Base-by-base conservation (phyloP, 176 grass and related monocot genomes). In the Urochloa ruziziensis region DNA sequence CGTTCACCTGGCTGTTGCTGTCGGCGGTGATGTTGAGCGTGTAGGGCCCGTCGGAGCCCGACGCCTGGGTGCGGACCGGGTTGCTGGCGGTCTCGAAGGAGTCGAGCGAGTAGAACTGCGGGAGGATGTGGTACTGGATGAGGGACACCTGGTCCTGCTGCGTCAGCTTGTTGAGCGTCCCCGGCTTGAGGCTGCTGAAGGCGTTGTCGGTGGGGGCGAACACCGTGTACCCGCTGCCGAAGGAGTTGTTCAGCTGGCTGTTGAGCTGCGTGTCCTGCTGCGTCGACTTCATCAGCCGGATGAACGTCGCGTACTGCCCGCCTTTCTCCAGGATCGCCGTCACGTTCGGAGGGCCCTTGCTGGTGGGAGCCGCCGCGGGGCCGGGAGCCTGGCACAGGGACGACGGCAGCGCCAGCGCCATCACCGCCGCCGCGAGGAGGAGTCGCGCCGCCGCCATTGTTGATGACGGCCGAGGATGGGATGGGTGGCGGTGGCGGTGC, bases 11-110 rank as follows among this genome's bases (percentile, higher is more conserved):
- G 57, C 1, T 59, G 73, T 32, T 89, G 78, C 65, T 81, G 24
- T 79, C 72, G 67, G 86, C 92, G 12, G 94, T 98, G 74, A 98
- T 82, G 84, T 98, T 95, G 74, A 98, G 10, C 54, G 87, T 83
- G 87, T 86, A 91, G 2, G 92, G 88, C 24, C 96, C 96, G 27
- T 84, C 67, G 79, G 60, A 62, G 23, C 91, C 91, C 10, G 96
- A 95, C 21, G 93, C 96, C 80, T 98, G 93, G 34, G 96, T 98
- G 39, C 89, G 81, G 1, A 98, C 75, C 2, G 96, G 96, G 93
- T 95, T 98, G 89, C 87, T 92, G 10, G 87, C 83, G 18, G 91
- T 98, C 91, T 94, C 57, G 89, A 98, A 98, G 16, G 54, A 64
- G 12, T 84, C 59, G 19, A 77, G 25, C 51, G 64, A 75, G 87